phyloP scores from a whole-genome alignment of 2,329 filamentous ascomycete species.

The Aspergillus sp. region DNA sequence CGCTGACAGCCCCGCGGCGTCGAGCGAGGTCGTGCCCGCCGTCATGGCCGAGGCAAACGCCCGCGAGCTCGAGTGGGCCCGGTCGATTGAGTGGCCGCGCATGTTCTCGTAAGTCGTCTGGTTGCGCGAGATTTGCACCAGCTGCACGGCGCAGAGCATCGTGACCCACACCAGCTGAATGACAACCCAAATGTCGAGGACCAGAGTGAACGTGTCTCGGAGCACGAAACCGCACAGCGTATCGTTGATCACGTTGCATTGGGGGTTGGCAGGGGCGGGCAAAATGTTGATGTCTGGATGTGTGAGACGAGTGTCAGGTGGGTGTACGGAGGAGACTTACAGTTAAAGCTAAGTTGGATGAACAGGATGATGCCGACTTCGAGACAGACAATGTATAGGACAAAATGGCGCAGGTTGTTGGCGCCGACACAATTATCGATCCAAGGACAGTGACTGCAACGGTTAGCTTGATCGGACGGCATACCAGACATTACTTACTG shows the following conservation, averaged over 20 bases:
- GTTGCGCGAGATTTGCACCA: conserved; percentile 85
- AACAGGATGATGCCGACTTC: conserved; percentile 71
- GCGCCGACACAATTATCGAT: conserved; percentile 93
- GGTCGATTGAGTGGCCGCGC: conserved; percentile 68
- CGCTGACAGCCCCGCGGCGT: conserved; percentile 68
- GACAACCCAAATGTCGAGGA: conserved; percentile 73
- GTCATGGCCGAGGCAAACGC: conserved; percentile 67
- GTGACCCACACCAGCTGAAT: conserved; percentile 91
- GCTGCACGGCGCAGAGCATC: conserved; percentile 94
- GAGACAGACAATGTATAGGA: conserved; percentile 79
- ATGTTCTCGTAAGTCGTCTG: conserved; percentile 98
- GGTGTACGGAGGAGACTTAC: conserved; percentile 47
- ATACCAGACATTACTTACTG: conserved; percentile 62
- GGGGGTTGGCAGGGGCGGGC: conserved; percentile 46
- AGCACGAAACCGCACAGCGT: conserved; percentile 72
- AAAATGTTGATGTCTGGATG: conserved; percentile 60
- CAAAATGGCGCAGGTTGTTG: conserved; percentile 95
- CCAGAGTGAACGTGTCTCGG: conserved; percentile 78
- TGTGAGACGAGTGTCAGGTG: background rate
- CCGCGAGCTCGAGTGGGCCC: conserved; percentile 51
- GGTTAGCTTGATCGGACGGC: background rate
- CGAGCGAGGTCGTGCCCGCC: conserved; percentile 62
- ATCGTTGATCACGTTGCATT: conserved; percentile 75
- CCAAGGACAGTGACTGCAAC: conserved; percentile 85
- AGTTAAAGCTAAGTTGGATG: conserved; percentile 69